Conservation (phyloP, 345 rosid species). For the Syzygium aqueum region DNA sequence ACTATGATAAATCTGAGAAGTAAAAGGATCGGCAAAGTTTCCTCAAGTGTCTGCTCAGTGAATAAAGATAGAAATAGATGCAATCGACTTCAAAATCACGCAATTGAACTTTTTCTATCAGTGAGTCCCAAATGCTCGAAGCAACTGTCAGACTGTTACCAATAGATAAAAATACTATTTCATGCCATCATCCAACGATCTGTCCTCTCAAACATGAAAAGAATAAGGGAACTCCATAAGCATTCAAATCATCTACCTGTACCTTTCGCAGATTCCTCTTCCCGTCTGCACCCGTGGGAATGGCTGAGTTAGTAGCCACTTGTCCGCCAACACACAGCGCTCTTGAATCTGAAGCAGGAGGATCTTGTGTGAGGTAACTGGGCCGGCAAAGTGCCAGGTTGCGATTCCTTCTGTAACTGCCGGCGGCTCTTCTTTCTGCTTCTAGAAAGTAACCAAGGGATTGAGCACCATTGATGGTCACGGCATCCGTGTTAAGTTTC, state of each 20-base stretch:
- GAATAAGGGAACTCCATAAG: conserved; percentile 23
- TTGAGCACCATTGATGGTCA: conserved; percentile 25
- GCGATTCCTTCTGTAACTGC: conserved; percentile 12
- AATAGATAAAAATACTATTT: not conserved
- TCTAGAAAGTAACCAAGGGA: conserved; percentile 72
- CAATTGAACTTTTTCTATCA: not conserved
- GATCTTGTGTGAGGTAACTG: conserved; percentile 15
- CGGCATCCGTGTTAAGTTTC: conserved; percentile 57
- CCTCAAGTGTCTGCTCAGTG: not conserved
- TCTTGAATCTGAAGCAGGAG: conserved; percentile 4
- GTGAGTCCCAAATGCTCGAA: not conserved
- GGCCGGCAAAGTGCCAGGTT: conserved; percentile 7
- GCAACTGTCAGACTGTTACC: not conserved
- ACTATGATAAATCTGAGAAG: not conserved
- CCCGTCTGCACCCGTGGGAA: conserved; percentile 1
- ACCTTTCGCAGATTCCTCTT: conserved; percentile 14
- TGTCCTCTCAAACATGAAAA: conserved; percentile 38
- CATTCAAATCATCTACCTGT: conserved; percentile 18
- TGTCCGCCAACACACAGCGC: conserved; percentile 10
- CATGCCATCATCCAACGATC: conserved; percentile 10
- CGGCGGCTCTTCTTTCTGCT: conserved; percentile 53
- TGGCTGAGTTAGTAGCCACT: not conserved
- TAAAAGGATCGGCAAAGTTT: not conserved
- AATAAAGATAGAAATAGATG: not conserved
- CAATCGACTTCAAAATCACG: not conserved